These are phyloP conservation scores for Claviceps citrina DNA, from an alignment of 2,329 filamentous ascomycete genomes.

Conservation along the genomic window DNA sequence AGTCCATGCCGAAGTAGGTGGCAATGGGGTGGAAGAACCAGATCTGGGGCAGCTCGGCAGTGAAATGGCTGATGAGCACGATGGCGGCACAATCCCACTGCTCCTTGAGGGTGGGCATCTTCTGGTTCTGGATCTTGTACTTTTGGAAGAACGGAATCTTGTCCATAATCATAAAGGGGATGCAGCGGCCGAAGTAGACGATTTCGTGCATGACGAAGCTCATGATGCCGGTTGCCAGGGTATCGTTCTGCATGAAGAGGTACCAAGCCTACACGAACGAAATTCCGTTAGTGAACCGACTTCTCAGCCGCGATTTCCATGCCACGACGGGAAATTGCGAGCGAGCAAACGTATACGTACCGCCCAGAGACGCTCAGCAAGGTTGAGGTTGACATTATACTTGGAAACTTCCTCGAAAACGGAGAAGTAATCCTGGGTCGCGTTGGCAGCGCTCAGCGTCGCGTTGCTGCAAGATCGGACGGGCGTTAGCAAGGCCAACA, in stretches of 20 bases:
- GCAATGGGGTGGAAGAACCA: constrained; percentile 98
- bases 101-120: constrained; percentile 82
- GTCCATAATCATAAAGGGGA: constrained; percentile 91
- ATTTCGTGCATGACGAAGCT: constrained; percentile 90
- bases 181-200: constrained; percentile 80
- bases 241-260: constrained; percentile 94
- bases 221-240: constrained; percentile 91
- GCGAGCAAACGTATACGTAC: constrained; percentile 43
- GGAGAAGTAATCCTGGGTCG: constrained; percentile 35
- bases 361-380: constrained; percentile 78
- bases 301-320: background rate
- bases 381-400: constrained; percentile 74
- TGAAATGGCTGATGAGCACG: constrained; percentile 90
- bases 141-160: constrained; percentile 72
- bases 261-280: constrained; percentile 60
- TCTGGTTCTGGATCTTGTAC: constrained; percentile 85
- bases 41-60: constrained; percentile 94
- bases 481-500: constrained; percentile 1
- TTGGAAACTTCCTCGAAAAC: constrained; percentile 50
- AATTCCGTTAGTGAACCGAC: constrained; percentile 1
- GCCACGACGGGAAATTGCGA: background rate
- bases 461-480: constrained; percentile 29
- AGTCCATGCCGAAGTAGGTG: constrained; percentile 78
- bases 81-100: constrained; percentile 90
- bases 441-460: constrained; percentile 32